Evolutionary conservation across 1,284 basidiomycete species (phyloP), one percentile per base, ranked within the genome.

Genomic region (Coniferiporia weirii): DNA sequence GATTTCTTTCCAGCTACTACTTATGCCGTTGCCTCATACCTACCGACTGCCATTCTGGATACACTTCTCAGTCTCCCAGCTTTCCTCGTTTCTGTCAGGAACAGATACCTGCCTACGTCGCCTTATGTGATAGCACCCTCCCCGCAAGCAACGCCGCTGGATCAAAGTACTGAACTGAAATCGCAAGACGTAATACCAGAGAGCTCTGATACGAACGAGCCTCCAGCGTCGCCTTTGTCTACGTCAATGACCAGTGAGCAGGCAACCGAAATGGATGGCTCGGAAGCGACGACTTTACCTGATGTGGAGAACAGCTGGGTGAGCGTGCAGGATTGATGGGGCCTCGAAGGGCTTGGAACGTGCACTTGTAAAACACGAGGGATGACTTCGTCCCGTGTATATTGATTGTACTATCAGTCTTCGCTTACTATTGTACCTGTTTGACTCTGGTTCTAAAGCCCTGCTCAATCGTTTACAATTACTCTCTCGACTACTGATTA

Each of bases 11-110:
- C 12, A 61, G 49, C 54, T 50, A 40, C 34, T 49, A 70, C 45
- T 71, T 72, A 36, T 66, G 69, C 38, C 54, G 52, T 83, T 35
- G 88, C 87, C 1, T 88, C 89, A 0, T 75, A 80, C 62, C 79
- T 91, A 48, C 89, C 89, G n/a, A 71, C 80, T 8, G 65, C 78
- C n/a, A 54, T 90, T 47, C 75, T 91, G 44, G 87, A 91, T 64
- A 66, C 72, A 9, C 72, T 91, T 43, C 71, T 91, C 53, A 82
- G 75, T 66, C 72, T 91, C 43, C 89, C 89, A 3, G 79, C 86
- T 62, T 66, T 82, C 65, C 72, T 91, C 54, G 76, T 87, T 47
- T 77, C 77, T 38, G 66, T 85, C 56, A 80, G 86, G 47, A 86
- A 86, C 66, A 74, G 77, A 5, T 73, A 89, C 45, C 67, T 83